Evolutionary conservation across 1,284 basidiomycete species (phyloP).

Genomic region (Ganoderma sinense): DNA sequence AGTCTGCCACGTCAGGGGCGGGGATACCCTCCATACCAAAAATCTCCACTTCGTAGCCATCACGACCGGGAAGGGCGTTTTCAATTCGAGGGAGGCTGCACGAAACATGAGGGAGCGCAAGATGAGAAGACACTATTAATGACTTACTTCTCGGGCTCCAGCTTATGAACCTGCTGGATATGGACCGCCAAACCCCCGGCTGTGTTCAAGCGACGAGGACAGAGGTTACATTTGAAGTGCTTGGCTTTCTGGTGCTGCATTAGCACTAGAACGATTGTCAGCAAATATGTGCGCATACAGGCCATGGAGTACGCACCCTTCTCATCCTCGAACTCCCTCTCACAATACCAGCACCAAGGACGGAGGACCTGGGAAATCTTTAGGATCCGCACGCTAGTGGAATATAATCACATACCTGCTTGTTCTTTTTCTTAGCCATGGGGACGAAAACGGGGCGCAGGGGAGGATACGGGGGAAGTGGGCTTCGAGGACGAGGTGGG

Average conservation of each 20-base stretch:
- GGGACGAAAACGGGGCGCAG: not conserved
- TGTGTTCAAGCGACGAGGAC: constrained; percentile 94
- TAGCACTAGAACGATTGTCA: constrained; percentile 66
- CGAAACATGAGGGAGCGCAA: constrained; percentile 7
- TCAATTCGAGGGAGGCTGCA: constrained; percentile 84
- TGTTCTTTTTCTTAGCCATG: constrained; percentile 87
- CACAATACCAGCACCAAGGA: constrained; percentile 99
- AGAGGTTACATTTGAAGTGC: constrained; percentile 98
- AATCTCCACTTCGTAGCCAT: constrained; percentile 98
- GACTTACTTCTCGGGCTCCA: constrained; percentile 92
- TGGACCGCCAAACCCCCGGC: constrained; percentile 99
- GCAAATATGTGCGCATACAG: not conserved
- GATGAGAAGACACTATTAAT: not conserved
- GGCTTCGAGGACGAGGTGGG: not conserved
- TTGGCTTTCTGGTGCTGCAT: constrained; percentile 99
- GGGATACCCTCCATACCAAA: constrained; percentile 99
- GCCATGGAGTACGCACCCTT: constrained; percentile 65
- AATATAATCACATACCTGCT: constrained; percentile 57
- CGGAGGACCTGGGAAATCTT: constrained; percentile 70
- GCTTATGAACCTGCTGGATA: constrained; percentile 98
- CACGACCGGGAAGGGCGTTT: constrained; percentile 94
- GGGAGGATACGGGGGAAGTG: not conserved
- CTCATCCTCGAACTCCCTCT: constrained; percentile 98
- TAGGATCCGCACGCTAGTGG: constrained; percentile 4
- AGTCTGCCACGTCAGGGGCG: constrained; percentile 92